Evolutionary conservation across 108 stramenopile species (phyloP).

Genomic region (Fragilaria radians): DNA sequence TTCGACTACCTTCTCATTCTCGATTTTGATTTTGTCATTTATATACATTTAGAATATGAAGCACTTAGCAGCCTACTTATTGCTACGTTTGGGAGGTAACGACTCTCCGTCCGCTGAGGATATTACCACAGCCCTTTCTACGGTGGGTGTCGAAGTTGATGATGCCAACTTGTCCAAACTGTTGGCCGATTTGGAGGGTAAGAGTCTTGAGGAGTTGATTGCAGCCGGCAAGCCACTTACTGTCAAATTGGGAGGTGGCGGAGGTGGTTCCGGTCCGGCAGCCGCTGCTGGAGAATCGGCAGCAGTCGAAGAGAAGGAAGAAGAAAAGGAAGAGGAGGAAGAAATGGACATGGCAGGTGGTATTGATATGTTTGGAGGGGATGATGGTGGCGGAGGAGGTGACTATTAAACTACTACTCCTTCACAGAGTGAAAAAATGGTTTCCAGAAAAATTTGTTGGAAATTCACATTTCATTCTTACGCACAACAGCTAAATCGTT

Average conservation of each 20-base stretch:
- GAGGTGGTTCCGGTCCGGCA: constrained; percentile 83
- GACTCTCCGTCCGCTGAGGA: constrained; percentile 89
- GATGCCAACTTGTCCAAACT: constrained; percentile 52
- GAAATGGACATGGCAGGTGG: no score
- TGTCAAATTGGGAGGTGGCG: constrained; percentile 93
- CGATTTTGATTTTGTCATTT: neutral
- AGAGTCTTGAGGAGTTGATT: constrained; percentile 87
- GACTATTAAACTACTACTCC: no score
- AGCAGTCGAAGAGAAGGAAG: constrained; percentile 40
- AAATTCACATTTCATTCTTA: no score
- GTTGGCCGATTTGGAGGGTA: constrained; percentile 89
- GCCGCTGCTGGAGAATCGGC: constrained; percentile 44
- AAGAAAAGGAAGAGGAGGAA: constrained; percentile 54
- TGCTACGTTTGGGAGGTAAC: constrained; percentile 94
- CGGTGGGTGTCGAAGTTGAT: constrained; percentile 90
- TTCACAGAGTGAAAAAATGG: no score
- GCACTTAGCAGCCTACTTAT: constrained; percentile 93
- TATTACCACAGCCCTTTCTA: constrained; percentile 79
- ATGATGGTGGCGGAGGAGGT: no score
- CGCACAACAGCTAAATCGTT: no score
- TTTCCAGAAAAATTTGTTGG: no score
- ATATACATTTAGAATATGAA: constrained; percentile 66
- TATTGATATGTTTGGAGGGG: no score
- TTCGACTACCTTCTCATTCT: neutral
- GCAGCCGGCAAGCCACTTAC: constrained; percentile 75